Percentiles rank a stretch among this genome's conserved stretches.
phyloP scores from a whole-genome alignment of 352 stramenopile species.

The Thalassiosira pacifica region DNA sequence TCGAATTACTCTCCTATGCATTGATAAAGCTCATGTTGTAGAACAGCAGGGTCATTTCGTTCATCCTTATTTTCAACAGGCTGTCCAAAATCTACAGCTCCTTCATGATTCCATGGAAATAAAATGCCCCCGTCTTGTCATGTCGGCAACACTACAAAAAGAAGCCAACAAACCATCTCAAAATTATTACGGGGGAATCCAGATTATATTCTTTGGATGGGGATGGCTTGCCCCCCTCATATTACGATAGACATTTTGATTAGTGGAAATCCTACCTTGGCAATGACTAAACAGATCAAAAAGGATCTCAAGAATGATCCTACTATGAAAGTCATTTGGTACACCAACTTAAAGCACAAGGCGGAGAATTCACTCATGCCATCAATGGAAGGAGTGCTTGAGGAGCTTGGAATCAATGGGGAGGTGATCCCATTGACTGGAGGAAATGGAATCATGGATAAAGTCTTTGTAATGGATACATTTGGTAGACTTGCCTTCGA shows the following conservation, averaged over 20 bases:
- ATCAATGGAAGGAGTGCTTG: not conserved
- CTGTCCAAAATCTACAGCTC: not conserved
- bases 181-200: not conserved
- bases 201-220: not conserved
- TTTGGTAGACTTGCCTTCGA: not conserved
- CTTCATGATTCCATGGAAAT: not conserved
- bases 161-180: not conserved
- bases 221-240: too few species aligned
- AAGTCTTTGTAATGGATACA: not conserved
- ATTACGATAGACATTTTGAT: not conserved
- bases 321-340: not conserved
- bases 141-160: not conserved
- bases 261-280: not conserved
- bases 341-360: not conserved
- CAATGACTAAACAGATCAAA: not conserved
- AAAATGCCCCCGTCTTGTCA: not conserved
- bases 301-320: not conserved
- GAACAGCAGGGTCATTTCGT: not conserved
- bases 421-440: not conserved
- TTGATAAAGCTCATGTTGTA: not conserved
- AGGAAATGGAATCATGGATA: not conserved
- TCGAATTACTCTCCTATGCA: not conserved
- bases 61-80: not conserved
- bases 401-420: not conserved
- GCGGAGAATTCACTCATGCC: not conserved